Base-by-base conservation (phyloP, 345 rosid species). In the Populus pruinosa region DNA sequence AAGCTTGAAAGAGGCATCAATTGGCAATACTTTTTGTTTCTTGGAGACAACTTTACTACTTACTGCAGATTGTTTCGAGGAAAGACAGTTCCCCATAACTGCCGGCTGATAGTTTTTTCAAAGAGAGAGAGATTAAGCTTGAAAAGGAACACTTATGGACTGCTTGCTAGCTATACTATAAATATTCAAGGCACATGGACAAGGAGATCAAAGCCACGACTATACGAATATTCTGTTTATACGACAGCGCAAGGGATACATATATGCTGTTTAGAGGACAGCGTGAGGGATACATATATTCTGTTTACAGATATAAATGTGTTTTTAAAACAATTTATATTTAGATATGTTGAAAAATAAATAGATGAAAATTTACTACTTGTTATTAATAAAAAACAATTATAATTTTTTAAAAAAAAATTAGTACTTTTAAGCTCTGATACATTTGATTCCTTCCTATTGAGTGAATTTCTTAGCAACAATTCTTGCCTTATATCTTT, bases 1-100 rank as follows among this genome's bases (percentile, higher is more conserved):
- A 75, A 86, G 82, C 41, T 74, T 75, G 82, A 83, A 86, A 70
- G 62, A 29, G 63, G 77, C 71, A 8, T 79, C 78, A 18, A 79
- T 77, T 16, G 88, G 79, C 41, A 74, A 53, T 47, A 83, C 75
- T 44, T 36, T 70, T 5, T 47, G 59, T 41, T 70, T 76, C 71
- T 75, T 71, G 63, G 82, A 78, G 41, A 66, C 71, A 77, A 17
- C 68, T 21, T 23, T 4, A 33, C 47, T 50, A 67, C 21, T 27
- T 17, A n/a, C 11, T 23, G 70, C 25, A 75, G 66, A 36, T 21
- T 21, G 9, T 25, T 12, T 10, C 21, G 63, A 23, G 49, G 83
- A 43, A 9, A 78, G 50, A 70, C 69, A 71, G 75, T 61, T 80
- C 38, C 83, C 86, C 83, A 83, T 83, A 9, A 12, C 17, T 63